These are phyloP conservation scores for Houttuynia cordata DNA, from an alignment of 164 flowering plant species.

Conservation along the genomic window DNA sequence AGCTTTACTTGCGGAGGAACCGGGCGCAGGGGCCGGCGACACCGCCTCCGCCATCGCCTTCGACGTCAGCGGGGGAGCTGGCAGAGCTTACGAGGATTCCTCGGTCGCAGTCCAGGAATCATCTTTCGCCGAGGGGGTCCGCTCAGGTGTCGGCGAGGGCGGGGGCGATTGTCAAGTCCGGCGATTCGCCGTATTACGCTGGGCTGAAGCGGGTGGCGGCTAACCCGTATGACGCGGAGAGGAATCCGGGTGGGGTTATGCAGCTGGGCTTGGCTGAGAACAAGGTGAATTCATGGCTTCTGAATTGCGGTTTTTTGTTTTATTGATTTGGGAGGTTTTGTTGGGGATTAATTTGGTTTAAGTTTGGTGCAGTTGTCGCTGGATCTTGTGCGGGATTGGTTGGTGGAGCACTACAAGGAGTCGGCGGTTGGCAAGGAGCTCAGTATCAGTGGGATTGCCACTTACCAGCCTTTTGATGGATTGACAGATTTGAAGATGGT, in stretches of 20 bases:
- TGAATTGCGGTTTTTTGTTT: background rate
- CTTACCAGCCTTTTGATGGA: constrained; percentile 76
- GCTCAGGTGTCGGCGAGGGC: constrained; percentile 57
- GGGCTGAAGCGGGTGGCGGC: constrained; percentile 39
- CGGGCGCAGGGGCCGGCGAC: constrained; percentile 32
- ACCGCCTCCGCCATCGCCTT: constrained; percentile 6
- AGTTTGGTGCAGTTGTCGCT: constrained; percentile 43
- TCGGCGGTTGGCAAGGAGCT: constrained; percentile 31
- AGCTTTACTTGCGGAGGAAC: constrained; percentile 53
- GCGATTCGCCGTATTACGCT: constrained; percentile 35
- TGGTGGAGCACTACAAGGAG: constrained; percentile 35
- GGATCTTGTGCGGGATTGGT: constrained; percentile 75
- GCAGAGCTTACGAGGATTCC: constrained; percentile 26
- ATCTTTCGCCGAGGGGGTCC: constrained; percentile 42
- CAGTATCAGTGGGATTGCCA: constrained; percentile 53
- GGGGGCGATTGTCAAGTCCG: constrained; percentile 25
- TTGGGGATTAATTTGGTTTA: constrained; percentile 1
- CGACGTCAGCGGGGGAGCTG: constrained; percentile 21
- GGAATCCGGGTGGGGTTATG: constrained; percentile 70
- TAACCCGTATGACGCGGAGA: constrained; percentile 46
- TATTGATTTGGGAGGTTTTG: background rate
- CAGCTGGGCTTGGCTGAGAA: constrained; percentile 80
- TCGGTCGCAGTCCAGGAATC: constrained; percentile 45
- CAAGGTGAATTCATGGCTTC: constrained; percentile 26
- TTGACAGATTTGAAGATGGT: constrained; percentile 78